Conservation (phyloP, 768 basidiomycete genomes). For the Suillus subaureus region DNA sequence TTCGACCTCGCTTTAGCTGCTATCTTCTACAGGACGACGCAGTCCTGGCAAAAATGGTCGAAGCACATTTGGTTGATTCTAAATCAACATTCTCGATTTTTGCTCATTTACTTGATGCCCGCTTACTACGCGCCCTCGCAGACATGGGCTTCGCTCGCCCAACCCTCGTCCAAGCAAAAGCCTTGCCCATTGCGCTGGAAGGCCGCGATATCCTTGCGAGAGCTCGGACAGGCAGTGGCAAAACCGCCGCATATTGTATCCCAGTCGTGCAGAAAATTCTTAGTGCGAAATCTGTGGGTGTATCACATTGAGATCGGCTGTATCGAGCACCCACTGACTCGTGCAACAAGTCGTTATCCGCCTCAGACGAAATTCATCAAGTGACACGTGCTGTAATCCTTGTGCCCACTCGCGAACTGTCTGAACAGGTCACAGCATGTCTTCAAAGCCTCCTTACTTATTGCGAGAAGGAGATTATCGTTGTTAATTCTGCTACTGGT, state of each 20-base stretch:
- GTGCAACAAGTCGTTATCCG: constrained; percentile 38
- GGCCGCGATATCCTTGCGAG: constrained; percentile 89
- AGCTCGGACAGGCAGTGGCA: constrained; percentile 94
- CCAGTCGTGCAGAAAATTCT: constrained; percentile 90
- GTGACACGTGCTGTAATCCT: constrained; percentile 77
- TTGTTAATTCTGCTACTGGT: constrained; percentile 79
- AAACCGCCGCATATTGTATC: constrained; percentile 94
- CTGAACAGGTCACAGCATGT: constrained; percentile 84
- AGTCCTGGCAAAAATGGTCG: constrained; percentile 39
- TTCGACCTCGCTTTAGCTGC: background rate
- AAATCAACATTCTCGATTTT: constrained; percentile 60
- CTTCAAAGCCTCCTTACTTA: constrained; percentile 68
- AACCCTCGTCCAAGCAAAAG: constrained; percentile 88
- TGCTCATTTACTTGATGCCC: constrained; percentile 78
- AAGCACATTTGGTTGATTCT: constrained; percentile 47
- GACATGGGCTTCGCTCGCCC: constrained; percentile 89
- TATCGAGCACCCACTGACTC: background rate
- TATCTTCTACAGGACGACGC: background rate
- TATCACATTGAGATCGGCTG: background rate
- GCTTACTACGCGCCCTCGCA: constrained; percentile 86
- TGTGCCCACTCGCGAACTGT: constrained; percentile 90
- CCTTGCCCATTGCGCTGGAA: constrained; percentile 90
- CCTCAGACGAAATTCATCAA: constrained; percentile 45
- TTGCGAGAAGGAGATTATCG: constrained; percentile 72
- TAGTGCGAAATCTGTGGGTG: constrained; percentile 73